phyloP scores from a whole-genome alignment of 768 basidiomycete species.

The Kwoniella mangroviensis region DNA sequence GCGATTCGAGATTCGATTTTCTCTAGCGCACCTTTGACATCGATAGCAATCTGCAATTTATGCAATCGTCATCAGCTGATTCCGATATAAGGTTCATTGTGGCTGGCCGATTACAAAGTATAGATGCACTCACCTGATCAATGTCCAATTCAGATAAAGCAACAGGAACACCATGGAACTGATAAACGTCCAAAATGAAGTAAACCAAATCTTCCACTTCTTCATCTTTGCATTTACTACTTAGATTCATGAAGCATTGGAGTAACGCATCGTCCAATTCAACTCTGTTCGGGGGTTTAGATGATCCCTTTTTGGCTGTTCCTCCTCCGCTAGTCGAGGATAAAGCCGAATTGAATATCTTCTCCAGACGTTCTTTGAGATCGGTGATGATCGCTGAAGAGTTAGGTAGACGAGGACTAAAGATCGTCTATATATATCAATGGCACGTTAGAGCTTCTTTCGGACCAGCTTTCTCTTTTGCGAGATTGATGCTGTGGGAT shows the following conservation, averaged over 20 bases:
- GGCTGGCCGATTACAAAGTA: no score
- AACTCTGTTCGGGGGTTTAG: conserved; percentile 26
- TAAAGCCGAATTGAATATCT: conserved; percentile 69
- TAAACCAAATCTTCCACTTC: conserved; percentile 94
- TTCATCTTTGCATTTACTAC: conserved; percentile 82
- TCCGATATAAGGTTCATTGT: no score
- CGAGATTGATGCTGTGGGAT: neutral
- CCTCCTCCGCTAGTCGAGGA: conserved; percentile 65
- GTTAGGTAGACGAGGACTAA: conserved; percentile 58
- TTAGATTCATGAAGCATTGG: conserved; percentile 81
- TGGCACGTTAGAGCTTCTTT: neutral
- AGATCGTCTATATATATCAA: conserved; percentile 45
- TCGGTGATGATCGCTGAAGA: conserved; percentile 61
- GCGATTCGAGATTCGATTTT: conserved; percentile 63
- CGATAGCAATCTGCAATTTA: conserved; percentile 64
- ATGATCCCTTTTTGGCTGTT: neutral
- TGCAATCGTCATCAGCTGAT: no score
- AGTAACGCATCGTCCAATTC: conserved; percentile 74
- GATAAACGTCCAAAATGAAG: conserved; percentile 90
- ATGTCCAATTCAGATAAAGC: conserved; percentile 90
- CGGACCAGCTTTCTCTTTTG: no score
- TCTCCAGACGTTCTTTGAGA: conserved; percentile 73
- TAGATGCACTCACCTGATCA: conserved; percentile 68
- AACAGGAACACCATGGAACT: conserved; percentile 86
- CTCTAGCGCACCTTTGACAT: conserved; percentile 76